Evolutionary conservation across 345 rosid genomes (phyloP), one percentile per base, ranked within the genome.

Genomic region (Pistacia atlantica): DNA sequence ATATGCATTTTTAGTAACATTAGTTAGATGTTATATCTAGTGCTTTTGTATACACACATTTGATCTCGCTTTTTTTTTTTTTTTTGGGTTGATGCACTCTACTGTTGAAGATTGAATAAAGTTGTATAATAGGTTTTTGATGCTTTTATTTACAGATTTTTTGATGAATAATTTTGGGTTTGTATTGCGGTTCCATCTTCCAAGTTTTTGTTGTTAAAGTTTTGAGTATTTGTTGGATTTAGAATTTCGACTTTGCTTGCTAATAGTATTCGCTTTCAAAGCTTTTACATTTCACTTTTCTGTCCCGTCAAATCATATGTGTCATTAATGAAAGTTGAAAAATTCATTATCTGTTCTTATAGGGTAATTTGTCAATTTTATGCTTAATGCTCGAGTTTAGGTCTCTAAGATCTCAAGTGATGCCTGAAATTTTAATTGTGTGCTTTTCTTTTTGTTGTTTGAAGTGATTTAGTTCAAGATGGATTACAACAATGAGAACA

Each of bases 401-500:
- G 42, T 38, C 42, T 38, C 42, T 31, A 31, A 6, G 7, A 38
- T 4, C 42, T 38, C 42, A 38, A 38, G 5, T 38, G 13, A 45
- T 13, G 20, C 35, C 7, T n/a, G 20, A 48, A 11, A 31, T 54
- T 18, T 8, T 74, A 11, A 37, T 35, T 49, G 14, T 37, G 46
- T 5, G 52, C n/a, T 54, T 61, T 11, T 55, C 11, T 22, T 55
- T 52, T 64, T 4, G 63, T 22, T 35, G 38, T 51, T 45, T 58
- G 33, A 31, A 61, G 31, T 28, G 45, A 38, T 25, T 38, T 57
- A 62, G 33, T 64, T 75, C 14, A 28, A 74, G 77, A 89, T 89
- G 92, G 80, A 81, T 64, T 61, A 68, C 75, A 83, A 80, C 75
- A 83, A 80, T 14, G 69, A 82, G 72, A 78, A 71, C 59, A 77